Evolutionary conservation across 108 stramenopile genomes (phyloP).

Genomic region (Stephanodiscus triporus): DNA sequence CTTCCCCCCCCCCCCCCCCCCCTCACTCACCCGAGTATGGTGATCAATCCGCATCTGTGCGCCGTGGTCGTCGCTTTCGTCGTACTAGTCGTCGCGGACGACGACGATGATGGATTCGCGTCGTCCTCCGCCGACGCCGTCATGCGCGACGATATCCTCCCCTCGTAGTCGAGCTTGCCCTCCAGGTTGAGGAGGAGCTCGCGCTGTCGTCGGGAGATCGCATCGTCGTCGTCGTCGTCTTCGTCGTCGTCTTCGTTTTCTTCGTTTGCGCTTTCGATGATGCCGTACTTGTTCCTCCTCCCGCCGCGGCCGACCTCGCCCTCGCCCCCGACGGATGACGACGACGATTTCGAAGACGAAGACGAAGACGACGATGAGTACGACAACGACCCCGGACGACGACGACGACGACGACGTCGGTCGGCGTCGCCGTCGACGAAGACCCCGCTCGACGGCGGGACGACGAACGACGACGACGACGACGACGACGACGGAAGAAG

Average conservation of each 20-base stretch:
- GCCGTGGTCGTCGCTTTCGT: not conserved
- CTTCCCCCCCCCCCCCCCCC: not conserved
- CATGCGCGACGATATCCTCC: constrained; percentile 20
- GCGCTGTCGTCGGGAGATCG: too few species aligned
- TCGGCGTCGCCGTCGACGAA: too few species aligned
- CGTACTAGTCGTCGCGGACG: not conserved
- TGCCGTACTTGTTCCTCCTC: not conserved
- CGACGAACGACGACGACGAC: too few species aligned
- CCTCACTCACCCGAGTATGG: not conserved
- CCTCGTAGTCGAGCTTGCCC: constrained; percentile 15
- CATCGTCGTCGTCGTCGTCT: too few species aligned
- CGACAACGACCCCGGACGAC: not conserved
- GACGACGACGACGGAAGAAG: too few species aligned
- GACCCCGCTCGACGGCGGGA: too few species aligned
- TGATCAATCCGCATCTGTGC: not conserved
- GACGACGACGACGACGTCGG: too few species aligned
- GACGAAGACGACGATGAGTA: not conserved
- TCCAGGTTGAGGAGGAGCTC: constrained; percentile 19
- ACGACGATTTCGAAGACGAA: not conserved
- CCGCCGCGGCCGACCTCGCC: not conserved
- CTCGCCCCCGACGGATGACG: not conserved
- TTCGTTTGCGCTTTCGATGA: not conserved
- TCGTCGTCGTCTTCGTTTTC: not conserved
- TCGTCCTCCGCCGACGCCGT: too few species aligned
- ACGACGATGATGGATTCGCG: too few species aligned